Percentiles rank a stretch among this genome's conserved stretches.
phyloP scores from a whole-genome alignment of 176 grass and related monocot species.

The Phoenix dactylifera region DNA sequence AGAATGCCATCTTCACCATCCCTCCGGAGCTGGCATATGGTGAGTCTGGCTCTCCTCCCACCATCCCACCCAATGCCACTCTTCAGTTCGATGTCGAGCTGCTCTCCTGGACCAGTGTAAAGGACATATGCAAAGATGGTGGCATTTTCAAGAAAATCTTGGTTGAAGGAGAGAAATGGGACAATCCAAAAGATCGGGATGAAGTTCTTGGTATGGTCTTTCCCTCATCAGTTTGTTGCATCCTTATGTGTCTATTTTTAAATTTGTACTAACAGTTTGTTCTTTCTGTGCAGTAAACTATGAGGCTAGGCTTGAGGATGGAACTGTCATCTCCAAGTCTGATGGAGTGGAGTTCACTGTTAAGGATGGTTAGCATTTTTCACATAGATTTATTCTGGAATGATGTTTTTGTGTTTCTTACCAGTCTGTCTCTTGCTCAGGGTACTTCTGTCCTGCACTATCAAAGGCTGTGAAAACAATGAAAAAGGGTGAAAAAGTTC shows the following conservation, averaged over 20 bases:
- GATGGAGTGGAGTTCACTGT: conserved; percentile 74
- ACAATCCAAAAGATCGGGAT: conserved; percentile 72
- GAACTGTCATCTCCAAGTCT: conserved; percentile 58
- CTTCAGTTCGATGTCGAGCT: conserved; percentile 81
- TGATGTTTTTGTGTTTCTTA: conserved; percentile 2
- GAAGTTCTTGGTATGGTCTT: conserved; percentile 53
- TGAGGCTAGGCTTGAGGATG: conserved; percentile 63
- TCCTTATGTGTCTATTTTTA: no score
- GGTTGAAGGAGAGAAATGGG: conserved; percentile 72
- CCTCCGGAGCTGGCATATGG: conserved; percentile 75
- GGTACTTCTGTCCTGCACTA: conserved; percentile 65
- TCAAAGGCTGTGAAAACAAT: conserved; percentile 74
- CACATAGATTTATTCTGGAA: no score
- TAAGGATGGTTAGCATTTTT: conserved; percentile 38
- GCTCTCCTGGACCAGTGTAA: conserved; percentile 66
- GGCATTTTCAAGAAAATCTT: conserved; percentile 71
- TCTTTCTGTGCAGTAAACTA: conserved; percentile 54
- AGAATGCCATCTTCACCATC: conserved; percentile 80
- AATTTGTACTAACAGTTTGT: background rate
- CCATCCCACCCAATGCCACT: conserved; percentile 58
- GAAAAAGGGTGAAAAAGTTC: conserved; percentile 73
- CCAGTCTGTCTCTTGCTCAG: conserved; percentile 7
- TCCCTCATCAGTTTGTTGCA: background rate
- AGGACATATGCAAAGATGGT: conserved; percentile 85
- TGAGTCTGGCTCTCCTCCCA: conserved; percentile 59